phyloP scores from a whole-genome alignment of 495 filamentous ascomycete species.

The Pseudoneurospora amorphoporcata region DNA sequence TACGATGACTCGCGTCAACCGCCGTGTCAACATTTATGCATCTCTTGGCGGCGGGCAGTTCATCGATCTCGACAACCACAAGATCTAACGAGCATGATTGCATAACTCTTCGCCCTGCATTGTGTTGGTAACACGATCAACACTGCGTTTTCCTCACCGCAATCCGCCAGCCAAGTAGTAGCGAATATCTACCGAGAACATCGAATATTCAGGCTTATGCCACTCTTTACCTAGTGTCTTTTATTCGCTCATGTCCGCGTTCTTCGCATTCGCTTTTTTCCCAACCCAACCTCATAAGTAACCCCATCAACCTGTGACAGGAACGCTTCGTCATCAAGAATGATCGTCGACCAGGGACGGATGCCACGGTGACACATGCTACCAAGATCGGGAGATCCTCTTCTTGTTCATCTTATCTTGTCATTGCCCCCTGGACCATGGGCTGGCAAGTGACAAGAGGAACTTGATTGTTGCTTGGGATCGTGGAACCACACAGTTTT shows the following conservation, averaged over 20 bases:
- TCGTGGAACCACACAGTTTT: not conserved
- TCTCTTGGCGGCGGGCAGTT: not conserved
- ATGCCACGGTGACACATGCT: not conserved
- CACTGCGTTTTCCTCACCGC: not conserved
- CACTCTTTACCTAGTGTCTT: not conserved
- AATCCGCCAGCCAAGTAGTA: not conserved
- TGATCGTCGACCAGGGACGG: not conserved
- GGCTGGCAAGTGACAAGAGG: not conserved
- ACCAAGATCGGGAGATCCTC: not conserved
- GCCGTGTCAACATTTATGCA: not conserved
- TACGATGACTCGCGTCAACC: not conserved
- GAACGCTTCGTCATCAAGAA: not conserved
- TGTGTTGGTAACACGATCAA: not conserved
- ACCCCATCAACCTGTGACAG: not conserved
- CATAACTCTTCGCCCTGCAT: not conserved
- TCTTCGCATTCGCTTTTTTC: not conserved
- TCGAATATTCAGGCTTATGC: not conserved
- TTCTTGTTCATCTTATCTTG: not conserved
- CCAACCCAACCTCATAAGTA: not conserved
- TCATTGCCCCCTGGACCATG: not conserved
- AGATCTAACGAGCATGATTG: not conserved
- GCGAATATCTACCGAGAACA: not conserved
- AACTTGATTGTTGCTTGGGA: not conserved
- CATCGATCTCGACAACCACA: not conserved
- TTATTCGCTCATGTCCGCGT: not conserved